Base-by-base conservation (phyloP, 768 basidiomycete species). In the Tulasnella sp. region DNA sequence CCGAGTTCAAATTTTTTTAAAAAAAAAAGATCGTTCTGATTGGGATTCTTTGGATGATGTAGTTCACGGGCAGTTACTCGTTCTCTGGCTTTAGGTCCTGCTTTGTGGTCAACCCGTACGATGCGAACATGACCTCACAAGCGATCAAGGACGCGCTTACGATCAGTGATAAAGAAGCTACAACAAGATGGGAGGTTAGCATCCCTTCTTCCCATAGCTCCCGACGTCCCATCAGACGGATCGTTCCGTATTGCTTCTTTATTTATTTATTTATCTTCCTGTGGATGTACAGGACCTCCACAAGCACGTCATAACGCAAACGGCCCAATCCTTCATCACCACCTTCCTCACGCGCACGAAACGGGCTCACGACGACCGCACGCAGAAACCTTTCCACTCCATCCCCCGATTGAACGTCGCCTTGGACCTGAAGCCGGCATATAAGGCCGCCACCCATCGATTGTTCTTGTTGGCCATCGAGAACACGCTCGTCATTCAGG, bases 41-140 rank as follows among this genome's bases (percentile, higher is more conserved):
- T 11, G 48, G 11, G 25, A 22, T 12, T 38, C 34, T 15, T 5
- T 38, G 34, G 15, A 38, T 38, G 25, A 51, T 61, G 49, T 63
- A 88, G 82, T 92, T 92, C 68, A 86, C 90, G 0, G 91, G 90
- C 10, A 83, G 82, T 4, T 92, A 92, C 67, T 85, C 81, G 64
- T 90, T 88, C 66, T 84, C 83, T 49, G 89, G 90, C 12, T 92
- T 92, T 73, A 74, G 89, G 42, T 86, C 84, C 11, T 92, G 88
- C 63, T 86, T 92, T 48, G 82, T 85, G 11, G 76, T 92, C 68
- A 92, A 92, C 67, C 90, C 89, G 0, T 92, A 86, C 80, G 87
- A 90, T 64, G 79, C 79, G 41, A 79, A 86, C 27, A 84, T 83
- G n/a, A 91, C 91, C 1, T 87, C 91, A 0, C 75, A 81, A 27